Evolutionary conservation across 2,329 filamentous ascomycete species (phyloP).

Genomic region (Lachnellula suecica): DNA sequence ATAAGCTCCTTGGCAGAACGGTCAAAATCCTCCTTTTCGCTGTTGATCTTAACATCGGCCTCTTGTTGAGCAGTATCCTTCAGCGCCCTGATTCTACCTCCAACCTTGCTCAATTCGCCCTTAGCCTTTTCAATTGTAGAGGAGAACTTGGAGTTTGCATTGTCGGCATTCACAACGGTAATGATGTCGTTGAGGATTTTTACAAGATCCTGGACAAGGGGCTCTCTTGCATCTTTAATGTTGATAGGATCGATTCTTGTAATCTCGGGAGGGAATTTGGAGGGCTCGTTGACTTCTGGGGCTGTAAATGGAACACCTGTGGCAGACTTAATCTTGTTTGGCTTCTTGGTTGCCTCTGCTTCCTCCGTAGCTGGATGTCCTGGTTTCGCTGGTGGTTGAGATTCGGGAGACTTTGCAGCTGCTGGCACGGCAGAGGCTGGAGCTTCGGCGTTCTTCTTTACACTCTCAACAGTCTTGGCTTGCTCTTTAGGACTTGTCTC

Average conservation of each 20-base stretch:
- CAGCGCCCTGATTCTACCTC: conserved; percentile 72
- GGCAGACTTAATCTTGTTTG: neutral
- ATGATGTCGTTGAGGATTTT: conserved; percentile 97
- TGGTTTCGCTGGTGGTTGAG: conserved; percentile 17
- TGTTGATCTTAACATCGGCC: conserved; percentile 62
- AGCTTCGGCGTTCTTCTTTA: conserved; percentile 34
- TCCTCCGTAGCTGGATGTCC: conserved; percentile 13
- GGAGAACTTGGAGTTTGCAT: conserved; percentile 73
- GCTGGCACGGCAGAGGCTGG: conserved; percentile 14
- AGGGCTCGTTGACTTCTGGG: conserved; percentile 66
- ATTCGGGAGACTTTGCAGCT: conserved; percentile 23
- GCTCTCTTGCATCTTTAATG: conserved; percentile 75
- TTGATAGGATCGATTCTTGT: conserved; percentile 75
- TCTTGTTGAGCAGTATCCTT: conserved; percentile 71
- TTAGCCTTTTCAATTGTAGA: conserved; percentile 83
- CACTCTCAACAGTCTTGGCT: conserved; percentile 34
- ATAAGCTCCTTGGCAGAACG: conserved; percentile 85
- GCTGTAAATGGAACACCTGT: conserved; percentile 36
- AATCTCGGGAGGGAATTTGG: conserved; percentile 58
- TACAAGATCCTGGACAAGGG: conserved; percentile 87
- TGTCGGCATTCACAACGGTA: conserved; percentile 85
- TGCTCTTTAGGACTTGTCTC: conserved; percentile 27
- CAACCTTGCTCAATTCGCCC: conserved; percentile 74
- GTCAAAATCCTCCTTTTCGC: conserved; percentile 75
- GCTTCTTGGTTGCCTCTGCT: conserved; percentile 5